Evolutionary conservation across 257 asterid species (phyloP).

Genomic region (Lithospermum erythrorhizon): DNA sequence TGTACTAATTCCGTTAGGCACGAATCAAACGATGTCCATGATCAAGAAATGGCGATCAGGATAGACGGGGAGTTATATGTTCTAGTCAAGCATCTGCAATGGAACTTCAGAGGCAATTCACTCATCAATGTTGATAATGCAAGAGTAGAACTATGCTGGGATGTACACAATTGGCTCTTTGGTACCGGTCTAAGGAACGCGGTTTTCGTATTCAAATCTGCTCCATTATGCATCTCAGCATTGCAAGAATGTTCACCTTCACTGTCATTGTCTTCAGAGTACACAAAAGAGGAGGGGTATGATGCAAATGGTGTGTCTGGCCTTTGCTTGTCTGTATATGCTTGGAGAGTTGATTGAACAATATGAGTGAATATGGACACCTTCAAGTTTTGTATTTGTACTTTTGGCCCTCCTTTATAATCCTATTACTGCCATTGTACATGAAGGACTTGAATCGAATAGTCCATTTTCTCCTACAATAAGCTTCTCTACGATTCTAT

Average conservation of each 20-base stretch:
- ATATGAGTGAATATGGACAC: neutral
- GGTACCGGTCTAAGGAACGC: conserved; percentile 73
- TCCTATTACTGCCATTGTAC: neutral
- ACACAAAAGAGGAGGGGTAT: conserved; percentile 32
- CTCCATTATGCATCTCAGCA: conserved; percentile 19
- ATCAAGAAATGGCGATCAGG: conserved; percentile 68
- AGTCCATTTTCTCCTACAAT: neutral
- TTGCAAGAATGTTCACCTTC: conserved; percentile 21
- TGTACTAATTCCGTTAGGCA: conserved; percentile 26
- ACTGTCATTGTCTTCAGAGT: conserved; percentile 30
- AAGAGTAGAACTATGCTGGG: conserved; percentile 69
- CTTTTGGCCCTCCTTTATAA: neutral
- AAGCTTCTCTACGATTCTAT: neutral
- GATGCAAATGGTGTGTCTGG: conserved; percentile 37
- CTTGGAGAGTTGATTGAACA: conserved; percentile 64
- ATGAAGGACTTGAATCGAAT: neutral
- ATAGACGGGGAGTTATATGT: conserved; percentile 60
- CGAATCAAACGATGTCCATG: neutral
- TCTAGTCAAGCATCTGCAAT: conserved; percentile 72
- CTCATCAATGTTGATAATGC: conserved; percentile 42
- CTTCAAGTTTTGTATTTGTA: neutral
- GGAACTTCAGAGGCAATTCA: conserved; percentile 92
- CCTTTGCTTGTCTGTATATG: conserved; percentile 68
- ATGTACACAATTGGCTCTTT: conserved; percentile 89
- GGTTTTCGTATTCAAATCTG: conserved; percentile 53